Evolutionary conservation across 345 rosid genomes (phyloP).

Genomic region (Arabidopsis suecica): DNA sequence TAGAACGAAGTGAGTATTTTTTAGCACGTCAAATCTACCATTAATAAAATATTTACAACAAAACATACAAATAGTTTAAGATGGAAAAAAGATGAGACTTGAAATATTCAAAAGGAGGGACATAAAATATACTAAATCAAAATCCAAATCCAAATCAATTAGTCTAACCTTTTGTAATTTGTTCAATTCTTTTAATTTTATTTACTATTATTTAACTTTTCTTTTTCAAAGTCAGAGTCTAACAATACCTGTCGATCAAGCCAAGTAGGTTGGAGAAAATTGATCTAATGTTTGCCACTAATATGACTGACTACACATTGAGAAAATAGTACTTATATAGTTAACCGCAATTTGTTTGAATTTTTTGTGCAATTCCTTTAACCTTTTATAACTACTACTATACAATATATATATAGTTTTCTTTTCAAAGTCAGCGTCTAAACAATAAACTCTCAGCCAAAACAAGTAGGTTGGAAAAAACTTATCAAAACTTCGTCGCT

Average conservation of each 20-base stretch:
- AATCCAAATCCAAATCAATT: no score
- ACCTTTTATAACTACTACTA: background rate
- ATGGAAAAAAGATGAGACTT: no score
- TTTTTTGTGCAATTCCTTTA: background rate
- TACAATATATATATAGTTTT: no score
- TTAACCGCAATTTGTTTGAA: background rate
- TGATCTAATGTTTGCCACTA: background rate
- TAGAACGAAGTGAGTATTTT: no score
- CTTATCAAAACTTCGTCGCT: background rate
- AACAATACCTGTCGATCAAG: background rate
- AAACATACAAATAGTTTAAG: no score
- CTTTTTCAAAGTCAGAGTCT: background rate
- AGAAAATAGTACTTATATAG: background rate
- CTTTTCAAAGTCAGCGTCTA: conserved; percentile 18
- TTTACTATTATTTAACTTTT: background rate
- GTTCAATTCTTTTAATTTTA: no score
- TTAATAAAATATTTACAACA: no score
- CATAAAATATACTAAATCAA: no score
- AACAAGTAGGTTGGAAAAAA: conserved; percentile 27
- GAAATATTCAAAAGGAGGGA: no score
- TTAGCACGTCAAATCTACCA: no score
- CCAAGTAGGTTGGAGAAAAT: background rate
- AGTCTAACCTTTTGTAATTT: no score
- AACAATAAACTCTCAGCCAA: conserved; percentile 13
- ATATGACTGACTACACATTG: conserved; percentile 1